Evolutionary conservation across 1,139 yeast species (phyloP).

Genomic region (Waltiozyma sp.): DNA sequence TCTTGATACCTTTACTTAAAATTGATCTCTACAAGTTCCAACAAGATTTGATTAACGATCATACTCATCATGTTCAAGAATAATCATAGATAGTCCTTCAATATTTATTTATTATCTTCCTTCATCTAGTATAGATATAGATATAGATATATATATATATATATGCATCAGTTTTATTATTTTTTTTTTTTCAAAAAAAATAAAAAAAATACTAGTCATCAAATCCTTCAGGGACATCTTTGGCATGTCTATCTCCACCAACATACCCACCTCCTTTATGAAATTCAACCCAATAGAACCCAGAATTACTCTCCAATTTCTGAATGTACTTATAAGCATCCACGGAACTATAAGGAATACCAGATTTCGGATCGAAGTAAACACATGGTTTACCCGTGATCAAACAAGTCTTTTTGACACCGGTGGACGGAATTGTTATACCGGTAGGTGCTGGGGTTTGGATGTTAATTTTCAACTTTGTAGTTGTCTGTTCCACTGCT

Average conservation of each 20-base stretch:
- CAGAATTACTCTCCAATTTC: constrained; percentile 47
- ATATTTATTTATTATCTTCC: not conserved
- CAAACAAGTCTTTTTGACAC: constrained; percentile 54
- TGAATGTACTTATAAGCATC: constrained; percentile 68
- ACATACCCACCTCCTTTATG: constrained; percentile 60
- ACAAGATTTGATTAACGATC: constrained; percentile 46
- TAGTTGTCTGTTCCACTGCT: constrained; percentile 28
- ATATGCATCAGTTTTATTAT: too few relatives aligned
- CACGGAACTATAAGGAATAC: constrained; percentile 76
- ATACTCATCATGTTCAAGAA: constrained; percentile 44
- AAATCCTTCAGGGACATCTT: constrained; percentile 86
- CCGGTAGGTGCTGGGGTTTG: constrained; percentile 68
- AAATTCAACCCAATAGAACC: constrained; percentile 58
- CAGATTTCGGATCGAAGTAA: constrained; percentile 80
- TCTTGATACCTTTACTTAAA: constrained; percentile 41
- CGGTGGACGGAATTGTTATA: constrained; percentile 55
- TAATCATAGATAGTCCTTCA: not conserved
- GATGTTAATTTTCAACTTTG: constrained; percentile 35
- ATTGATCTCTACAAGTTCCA: constrained; percentile 46
- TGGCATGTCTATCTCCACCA: constrained; percentile 55
- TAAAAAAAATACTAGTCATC: constrained; percentile 1
- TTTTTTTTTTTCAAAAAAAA: too few relatives aligned
- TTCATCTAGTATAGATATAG: too few relatives aligned
- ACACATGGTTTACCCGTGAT: constrained; percentile 71
- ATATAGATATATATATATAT: too few relatives aligned